phyloP scores from a whole-genome alignment of 1,139 yeast genomes.

The Yamadazyma dushanensis region DNA sequence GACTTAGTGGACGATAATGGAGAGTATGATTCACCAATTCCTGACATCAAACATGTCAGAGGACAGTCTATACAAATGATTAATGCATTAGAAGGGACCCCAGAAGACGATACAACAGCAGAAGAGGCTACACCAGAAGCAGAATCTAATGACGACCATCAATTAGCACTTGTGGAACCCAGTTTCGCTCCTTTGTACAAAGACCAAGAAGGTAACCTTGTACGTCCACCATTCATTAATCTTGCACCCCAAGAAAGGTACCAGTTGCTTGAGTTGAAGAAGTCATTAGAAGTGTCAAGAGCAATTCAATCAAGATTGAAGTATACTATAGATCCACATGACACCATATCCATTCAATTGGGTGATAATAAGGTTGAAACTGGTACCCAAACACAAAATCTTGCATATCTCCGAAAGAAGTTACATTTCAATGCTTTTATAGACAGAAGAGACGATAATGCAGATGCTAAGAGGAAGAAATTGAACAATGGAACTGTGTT shows the following conservation, averaged over 20 bases:
- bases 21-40: conserved; percentile 20
- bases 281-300: conserved; percentile 38
- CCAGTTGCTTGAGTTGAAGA: conserved; percentile 41
- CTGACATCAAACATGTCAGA: conserved; percentile 17
- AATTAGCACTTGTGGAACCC: conserved; percentile 12
- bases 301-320: conserved; percentile 32
- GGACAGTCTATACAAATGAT: conserved; percentile 21
- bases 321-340: conserved; percentile 44
- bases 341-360: conserved; percentile 26
- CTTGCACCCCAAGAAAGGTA: conserved; percentile 47
- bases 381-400: conserved; percentile 43
- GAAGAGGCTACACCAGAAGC: conserved; percentile 1
- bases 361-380: conserved; percentile 36
- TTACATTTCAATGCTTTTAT: conserved; percentile 22
- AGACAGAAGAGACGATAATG: conserved; percentile 15
- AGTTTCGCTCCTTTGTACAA: conserved; percentile 34
- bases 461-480: conserved; percentile 18
- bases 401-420: conserved; percentile 26
- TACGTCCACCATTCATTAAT: conserved; percentile 49
- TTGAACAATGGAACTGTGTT: conserved; percentile 26
- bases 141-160: conserved; percentile 6
- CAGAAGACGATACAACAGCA: not conserved
- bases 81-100: conserved; percentile 14
- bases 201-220: conserved; percentile 40
- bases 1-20: conserved; percentile 7